phyloP scores from a whole-genome alignment of 2,329 filamentous ascomycete genomes.

The Paraphaeosphaeria sporulosa region DNA sequence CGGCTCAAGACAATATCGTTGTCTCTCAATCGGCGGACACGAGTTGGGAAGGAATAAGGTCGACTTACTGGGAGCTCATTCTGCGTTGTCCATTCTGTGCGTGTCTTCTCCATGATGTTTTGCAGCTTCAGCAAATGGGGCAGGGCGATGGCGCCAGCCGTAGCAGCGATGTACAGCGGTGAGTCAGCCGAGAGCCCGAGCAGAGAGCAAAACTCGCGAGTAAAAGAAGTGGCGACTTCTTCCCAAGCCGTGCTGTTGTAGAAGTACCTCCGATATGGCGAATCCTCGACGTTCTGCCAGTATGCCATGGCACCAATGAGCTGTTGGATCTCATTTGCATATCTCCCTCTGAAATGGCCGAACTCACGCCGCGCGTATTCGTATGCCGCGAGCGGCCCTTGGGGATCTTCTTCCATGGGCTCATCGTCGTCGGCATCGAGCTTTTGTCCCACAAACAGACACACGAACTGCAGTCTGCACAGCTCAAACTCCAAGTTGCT shows the following conservation, averaged over 20 bases:
- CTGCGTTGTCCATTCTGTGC: conserved; percentile 92
- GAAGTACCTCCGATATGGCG: conserved; percentile 83
- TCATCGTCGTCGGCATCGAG: conserved; percentile 60
- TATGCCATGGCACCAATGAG: conserved; percentile 84
- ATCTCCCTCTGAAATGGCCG: conserved; percentile 74
- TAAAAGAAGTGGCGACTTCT: conserved; percentile 86
- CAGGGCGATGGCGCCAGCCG: conserved; percentile 89
- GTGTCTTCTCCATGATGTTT: conserved; percentile 84
- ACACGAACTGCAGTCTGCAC: conserved; percentile 86
- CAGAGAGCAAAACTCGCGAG: conserved; percentile 90
- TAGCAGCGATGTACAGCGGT: conserved; percentile 90
- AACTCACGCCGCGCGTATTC: conserved; percentile 80
- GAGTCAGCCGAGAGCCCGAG: conserved; percentile 90
- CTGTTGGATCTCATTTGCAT: conserved; percentile 80
- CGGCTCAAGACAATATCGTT: neutral
- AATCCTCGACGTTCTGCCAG: conserved; percentile 73
- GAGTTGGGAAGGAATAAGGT: neutral
- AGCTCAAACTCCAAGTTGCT: conserved; percentile 97
- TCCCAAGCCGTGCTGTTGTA: conserved; percentile 78
- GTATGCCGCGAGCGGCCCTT: conserved; percentile 70
- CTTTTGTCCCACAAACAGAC: conserved; percentile 68
- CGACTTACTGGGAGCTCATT: conserved; percentile 85
- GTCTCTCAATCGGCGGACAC: neutral
- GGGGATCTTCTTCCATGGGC: conserved; percentile 45
- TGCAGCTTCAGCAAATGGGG: conserved; percentile 89